Percentiles rank a stretch among this genome's conserved stretches.
phyloP scores from a whole-genome alignment of 1,284 basidiomycete species.

The Peniophora sp. region DNA sequence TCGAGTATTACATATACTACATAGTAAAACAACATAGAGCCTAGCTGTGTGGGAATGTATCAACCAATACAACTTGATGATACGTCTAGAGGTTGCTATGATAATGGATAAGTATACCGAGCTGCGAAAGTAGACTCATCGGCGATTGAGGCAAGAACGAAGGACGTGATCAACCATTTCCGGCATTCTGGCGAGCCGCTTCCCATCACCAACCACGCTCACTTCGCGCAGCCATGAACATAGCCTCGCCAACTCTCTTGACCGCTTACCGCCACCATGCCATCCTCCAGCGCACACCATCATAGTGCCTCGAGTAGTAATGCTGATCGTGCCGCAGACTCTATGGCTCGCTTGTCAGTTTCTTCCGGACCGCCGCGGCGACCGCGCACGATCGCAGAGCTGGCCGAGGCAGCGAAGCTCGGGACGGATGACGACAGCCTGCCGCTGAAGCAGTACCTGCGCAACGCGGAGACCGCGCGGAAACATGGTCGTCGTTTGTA shows the following conservation, averaged over 20 bases:
- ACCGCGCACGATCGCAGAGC: constrained; percentile 47
- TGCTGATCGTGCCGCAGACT: not conserved
- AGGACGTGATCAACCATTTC: too few relatives aligned
- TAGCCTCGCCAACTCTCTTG: not conserved
- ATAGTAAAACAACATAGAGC: too few relatives aligned
- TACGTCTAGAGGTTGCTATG: too few relatives aligned
- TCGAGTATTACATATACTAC: too few relatives aligned
- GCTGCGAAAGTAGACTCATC: too few relatives aligned
- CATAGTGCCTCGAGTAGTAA: not conserved
- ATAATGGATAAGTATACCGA: too few relatives aligned
- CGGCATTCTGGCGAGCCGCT: too few relatives aligned
- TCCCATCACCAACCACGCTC: too few relatives aligned
- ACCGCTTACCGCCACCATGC: constrained; percentile 1
- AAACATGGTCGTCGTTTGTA: constrained; percentile 34
- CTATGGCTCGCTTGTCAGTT: not conserved
- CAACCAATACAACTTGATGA: too few relatives aligned
- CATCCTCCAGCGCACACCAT: not conserved
- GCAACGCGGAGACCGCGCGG: constrained; percentile 45
- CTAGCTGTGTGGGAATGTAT: too few relatives aligned
- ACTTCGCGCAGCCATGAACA: too few relatives aligned
- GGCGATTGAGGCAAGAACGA: too few relatives aligned
- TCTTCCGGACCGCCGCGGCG: constrained; percentile 9
- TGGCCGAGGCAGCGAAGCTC: constrained; percentile 40
- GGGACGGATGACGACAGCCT: constrained; percentile 39
- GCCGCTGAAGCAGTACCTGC: constrained; percentile 47